phyloP scores from a whole-genome alignment of 1,284 basidiomycete genomes.

The Schizopora paradoxa region DNA sequence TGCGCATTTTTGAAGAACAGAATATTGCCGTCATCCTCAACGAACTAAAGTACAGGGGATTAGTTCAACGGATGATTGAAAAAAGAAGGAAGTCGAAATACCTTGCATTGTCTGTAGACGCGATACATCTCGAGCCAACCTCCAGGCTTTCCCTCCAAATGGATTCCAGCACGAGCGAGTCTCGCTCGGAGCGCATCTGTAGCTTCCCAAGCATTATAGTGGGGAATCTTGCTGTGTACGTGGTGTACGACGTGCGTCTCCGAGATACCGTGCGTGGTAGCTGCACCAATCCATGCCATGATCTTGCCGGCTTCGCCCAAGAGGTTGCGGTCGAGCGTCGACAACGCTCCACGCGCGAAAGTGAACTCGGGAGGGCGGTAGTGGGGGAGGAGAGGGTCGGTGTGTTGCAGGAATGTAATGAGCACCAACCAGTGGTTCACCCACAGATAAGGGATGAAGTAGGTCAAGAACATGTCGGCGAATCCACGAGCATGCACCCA shows the following conservation, averaged over 20 bases:
- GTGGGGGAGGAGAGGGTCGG: conserved; percentile 91
- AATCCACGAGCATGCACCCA: conserved; percentile 69
- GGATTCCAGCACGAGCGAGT: conserved; percentile 59
- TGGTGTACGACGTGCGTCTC: conserved; percentile 94
- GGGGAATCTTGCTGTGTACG: conserved; percentile 89
- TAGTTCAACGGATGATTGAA: conserved; percentile 5
- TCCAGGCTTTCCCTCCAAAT: conserved; percentile 58
- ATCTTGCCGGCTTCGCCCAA: conserved; percentile 73
- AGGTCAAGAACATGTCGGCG: conserved; percentile 73
- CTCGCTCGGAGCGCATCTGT: conserved; percentile 82
- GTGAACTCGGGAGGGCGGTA: conserved; percentile 90
- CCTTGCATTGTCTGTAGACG: conserved; percentile 72
- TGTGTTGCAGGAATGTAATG: conserved; percentile 97
- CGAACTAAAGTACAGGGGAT: conserved; percentile 51
- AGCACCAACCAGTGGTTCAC: conserved; percentile 87
- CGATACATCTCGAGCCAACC: conserved; percentile 79
- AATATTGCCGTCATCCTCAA: conserved; percentile 89
- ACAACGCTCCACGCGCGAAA: conserved; percentile 91
- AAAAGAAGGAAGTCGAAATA: conserved; percentile 22
- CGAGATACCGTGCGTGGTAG: conserved; percentile 81
- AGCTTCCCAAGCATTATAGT: conserved; percentile 94
- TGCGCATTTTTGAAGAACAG: conserved; percentile 88
- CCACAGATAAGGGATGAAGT: conserved; percentile 88
- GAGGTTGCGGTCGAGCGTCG: conserved; percentile 88
- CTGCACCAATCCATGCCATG: conserved; percentile 76